Conservation (phyloP, 768 basidiomycete genomes). For the Rickenella mellea region DNA sequence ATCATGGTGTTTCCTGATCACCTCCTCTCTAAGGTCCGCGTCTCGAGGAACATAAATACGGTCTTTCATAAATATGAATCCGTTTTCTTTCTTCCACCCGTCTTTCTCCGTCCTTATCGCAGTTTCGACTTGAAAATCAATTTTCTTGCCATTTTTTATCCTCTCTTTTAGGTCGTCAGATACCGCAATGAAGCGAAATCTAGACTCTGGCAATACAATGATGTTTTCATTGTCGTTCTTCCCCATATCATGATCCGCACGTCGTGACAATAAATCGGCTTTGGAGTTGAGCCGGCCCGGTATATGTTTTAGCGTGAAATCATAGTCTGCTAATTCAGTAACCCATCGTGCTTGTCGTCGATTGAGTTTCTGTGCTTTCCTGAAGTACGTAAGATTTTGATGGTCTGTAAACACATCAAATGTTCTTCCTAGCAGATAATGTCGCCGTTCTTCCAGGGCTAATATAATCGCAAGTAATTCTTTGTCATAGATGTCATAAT, state of each 20-base stretch:
- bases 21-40: too few relatives aligned
- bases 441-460: neutral
- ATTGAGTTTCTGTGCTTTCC: slow-evolving; percentile 15
- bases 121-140: too few relatives aligned
- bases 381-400: slow-evolving; percentile 18
- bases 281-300: slow-evolving; percentile 3
- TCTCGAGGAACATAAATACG: neutral
- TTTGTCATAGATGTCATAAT: neutral
- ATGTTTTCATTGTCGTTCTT: neutral
- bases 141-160: too few relatives aligned
- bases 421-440: slow-evolving; percentile 2
- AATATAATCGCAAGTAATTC: slow-evolving; percentile 2
- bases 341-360: slow-evolving; percentile 22
- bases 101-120: too few relatives aligned
- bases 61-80: neutral
- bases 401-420: slow-evolving; percentile 16
- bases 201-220: neutral
- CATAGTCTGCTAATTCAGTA: slow-evolving; percentile 9
- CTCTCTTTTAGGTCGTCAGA: neutral
- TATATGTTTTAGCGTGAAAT: slow-evolving; percentile 8
- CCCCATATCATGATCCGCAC: slow-evolving; percentile 1
- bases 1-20: too few relatives aligned
- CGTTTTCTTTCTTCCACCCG: too few relatives aligned
- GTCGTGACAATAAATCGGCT: slow-evolving; percentile 1
- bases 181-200: neutral